Evolutionary conservation across 1,139 yeast species (phyloP).

Genomic region (Suhomyces coccinellae): DNA sequence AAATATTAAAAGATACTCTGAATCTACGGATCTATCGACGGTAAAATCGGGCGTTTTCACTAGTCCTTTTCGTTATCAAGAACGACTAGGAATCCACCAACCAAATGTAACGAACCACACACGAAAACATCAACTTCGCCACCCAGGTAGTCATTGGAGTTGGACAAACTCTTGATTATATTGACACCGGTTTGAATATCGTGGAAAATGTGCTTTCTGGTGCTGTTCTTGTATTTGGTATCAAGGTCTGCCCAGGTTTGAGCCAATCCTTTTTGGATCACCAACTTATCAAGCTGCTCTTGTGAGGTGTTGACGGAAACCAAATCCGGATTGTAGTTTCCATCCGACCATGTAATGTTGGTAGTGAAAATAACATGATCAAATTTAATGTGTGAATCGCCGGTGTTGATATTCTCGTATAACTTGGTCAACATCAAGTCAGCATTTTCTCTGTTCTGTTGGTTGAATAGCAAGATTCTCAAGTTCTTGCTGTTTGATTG

Average conservation of each 20-base stretch:
- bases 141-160: slow-evolving; percentile 22
- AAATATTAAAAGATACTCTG: not conserved
- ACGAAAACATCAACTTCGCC: slow-evolving; percentile 71
- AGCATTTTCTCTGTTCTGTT: slow-evolving; percentile 86
- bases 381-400: slow-evolving; percentile 44
- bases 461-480: slow-evolving; percentile 76
- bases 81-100: slow-evolving; percentile 91
- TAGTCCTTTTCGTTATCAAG: slow-evolving; percentile 53
- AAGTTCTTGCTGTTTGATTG: slow-evolving; percentile 15
- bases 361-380: slow-evolving; percentile 85
- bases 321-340: slow-evolving; percentile 77
- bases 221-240: slow-evolving; percentile 26
- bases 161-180: slow-evolving; percentile 47
- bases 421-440: slow-evolving; percentile 58
- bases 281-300: slow-evolving; percentile 67
- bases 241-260: slow-evolving; percentile 66
- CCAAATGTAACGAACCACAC: slow-evolving; percentile 90
- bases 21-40: too few species aligned
- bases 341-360: slow-evolving; percentile 87
- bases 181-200: slow-evolving; percentile 77
- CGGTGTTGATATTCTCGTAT: slow-evolving; percentile 30
- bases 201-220: slow-evolving; percentile 56
- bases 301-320: slow-evolving; percentile 81
- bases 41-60: not conserved
- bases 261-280: slow-evolving; percentile 78